A percentile compares a stretch with the other conserved stretches of the same genome.
Conservation (phyloP, 2,329 filamentous ascomycete genomes). For the Cryphonectria naterciae region DNA sequence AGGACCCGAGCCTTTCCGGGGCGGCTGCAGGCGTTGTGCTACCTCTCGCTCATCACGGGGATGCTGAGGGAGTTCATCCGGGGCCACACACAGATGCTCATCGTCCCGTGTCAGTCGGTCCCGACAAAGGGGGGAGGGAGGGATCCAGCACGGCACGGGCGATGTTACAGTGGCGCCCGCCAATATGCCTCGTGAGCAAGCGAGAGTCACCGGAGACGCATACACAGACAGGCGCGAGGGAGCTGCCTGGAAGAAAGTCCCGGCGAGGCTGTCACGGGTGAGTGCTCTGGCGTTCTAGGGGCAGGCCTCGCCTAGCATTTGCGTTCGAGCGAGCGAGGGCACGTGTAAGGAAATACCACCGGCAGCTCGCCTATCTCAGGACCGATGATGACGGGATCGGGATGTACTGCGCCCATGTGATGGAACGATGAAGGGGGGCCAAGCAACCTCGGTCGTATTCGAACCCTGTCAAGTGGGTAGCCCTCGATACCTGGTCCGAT, state of each 20-base stretch:
- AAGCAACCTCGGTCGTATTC: background rate
- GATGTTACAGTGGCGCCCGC: constrained; percentile 15
- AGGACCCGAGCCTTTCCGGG: constrained; percentile 2
- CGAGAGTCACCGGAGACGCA: background rate
- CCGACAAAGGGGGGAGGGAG: background rate
- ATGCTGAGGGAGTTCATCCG: background rate
- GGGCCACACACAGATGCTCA: background rate
- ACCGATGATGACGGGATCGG: constrained; percentile 8
- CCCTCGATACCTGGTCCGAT: background rate
- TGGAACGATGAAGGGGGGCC: background rate
- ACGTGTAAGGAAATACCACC: background rate
- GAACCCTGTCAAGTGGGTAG: background rate
- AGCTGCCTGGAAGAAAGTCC: background rate
- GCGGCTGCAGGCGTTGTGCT: constrained; percentile 12
- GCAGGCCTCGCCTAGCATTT: background rate
- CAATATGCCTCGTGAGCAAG: constrained; percentile 14
- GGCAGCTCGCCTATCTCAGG: constrained; percentile 23
- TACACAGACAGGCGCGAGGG: background rate
- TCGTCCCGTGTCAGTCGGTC: constrained; percentile 9
- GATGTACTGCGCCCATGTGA: constrained; percentile 4
- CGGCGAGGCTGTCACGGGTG: background rate
- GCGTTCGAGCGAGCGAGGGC: background rate
- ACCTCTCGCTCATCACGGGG: constrained; percentile 11
- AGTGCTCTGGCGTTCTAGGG: background rate
- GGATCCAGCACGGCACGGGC: background rate